A percentile compares a stretch with the other conserved stretches of the same genome.
These are phyloP conservation scores for Phytophthora syringae DNA, from an alignment of 352 stramenopile species.

Conservation along the genomic window DNA sequence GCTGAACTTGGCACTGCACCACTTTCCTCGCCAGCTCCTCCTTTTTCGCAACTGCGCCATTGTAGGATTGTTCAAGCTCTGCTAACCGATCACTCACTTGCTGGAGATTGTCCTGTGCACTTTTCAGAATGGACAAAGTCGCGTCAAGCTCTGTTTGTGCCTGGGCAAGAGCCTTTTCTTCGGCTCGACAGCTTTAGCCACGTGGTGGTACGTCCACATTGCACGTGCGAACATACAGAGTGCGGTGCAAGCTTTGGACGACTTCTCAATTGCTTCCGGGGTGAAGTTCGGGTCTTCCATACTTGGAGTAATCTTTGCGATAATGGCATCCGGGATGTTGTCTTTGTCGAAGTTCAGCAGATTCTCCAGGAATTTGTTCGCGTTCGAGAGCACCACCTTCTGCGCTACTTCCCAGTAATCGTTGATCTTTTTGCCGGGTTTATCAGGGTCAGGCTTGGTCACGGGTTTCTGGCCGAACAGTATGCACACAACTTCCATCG, in stretches of 20 bases:
- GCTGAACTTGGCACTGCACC: constrained; percentile 88
- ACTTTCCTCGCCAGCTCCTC: constrained; percentile 91
- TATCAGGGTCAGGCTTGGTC: constrained; percentile 86
- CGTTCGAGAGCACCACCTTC: constrained; percentile 92
- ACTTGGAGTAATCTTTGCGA: constrained; percentile 80
- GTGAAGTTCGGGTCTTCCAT: constrained; percentile 93
- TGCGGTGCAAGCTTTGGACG: constrained; percentile 90
- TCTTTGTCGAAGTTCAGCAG: constrained; percentile 93
- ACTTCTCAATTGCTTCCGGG: constrained; percentile 92
- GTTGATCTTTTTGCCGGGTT: constrained; percentile 91
- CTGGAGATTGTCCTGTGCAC: constrained; percentile 84
- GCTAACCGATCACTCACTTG: constrained; percentile 86
- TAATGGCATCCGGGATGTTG: constrained; percentile 92
- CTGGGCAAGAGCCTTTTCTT: constrained; percentile 90
- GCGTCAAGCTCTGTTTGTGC: constrained; percentile 89
- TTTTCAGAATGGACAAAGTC: constrained; percentile 82
- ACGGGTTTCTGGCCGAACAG: constrained; percentile 92
- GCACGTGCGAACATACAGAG: constrained; percentile 94
- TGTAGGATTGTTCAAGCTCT: constrained; percentile 88
- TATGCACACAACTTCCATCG: constrained; percentile 93
- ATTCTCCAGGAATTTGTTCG: constrained; percentile 92
- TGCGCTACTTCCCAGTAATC: constrained; percentile 93
- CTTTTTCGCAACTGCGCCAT: constrained; percentile 89
- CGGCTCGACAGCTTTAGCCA: constrained; percentile 91
- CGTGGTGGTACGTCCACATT: constrained; percentile 94